These are phyloP conservation scores for Ichthyophthirius multifiliis DNA, from an alignment of 169 alveolate genomes.

Conservation along the genomic window DNA sequence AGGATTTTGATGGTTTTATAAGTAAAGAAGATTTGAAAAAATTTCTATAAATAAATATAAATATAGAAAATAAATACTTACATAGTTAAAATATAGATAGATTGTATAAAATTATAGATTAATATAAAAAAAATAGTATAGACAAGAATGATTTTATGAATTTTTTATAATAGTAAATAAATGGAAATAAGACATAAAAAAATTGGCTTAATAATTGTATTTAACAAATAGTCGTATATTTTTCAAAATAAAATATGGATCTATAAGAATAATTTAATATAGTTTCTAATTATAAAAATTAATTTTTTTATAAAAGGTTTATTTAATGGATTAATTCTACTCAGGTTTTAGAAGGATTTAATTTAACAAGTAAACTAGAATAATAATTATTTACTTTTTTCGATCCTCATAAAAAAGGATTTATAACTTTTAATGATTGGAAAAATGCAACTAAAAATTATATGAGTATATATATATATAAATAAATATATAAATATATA, in stretches of 20 bases:
- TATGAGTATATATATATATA: background rate
- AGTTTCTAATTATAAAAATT: constrained; percentile 33
- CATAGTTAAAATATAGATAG: constrained; percentile 46
- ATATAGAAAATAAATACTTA: constrained; percentile 43
- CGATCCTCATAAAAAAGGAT: constrained; percentile 81
- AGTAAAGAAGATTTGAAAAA: constrained; percentile 50
- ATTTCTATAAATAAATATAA: constrained; percentile 32
- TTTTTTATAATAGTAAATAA: constrained; percentile 19
- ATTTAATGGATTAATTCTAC: constrained; percentile 47
- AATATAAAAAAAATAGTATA: constrained; percentile 49
- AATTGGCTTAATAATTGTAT: constrained; percentile 68
- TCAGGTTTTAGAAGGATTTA: constrained; percentile 58
- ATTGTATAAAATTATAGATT: constrained; percentile 52
- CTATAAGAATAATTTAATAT: constrained; percentile 45
- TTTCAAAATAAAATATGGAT: constrained; percentile 42
- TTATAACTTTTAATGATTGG: constrained; percentile 69
- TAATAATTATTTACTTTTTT: constrained; percentile 64
- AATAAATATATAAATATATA: no score
- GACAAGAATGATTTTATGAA: constrained; percentile 54
- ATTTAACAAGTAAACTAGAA: constrained; percentile 56
- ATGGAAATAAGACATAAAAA: background rate
- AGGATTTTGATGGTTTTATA: constrained; percentile 14
- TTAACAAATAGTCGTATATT: constrained; percentile 53
- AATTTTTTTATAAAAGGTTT: constrained; percentile 54
- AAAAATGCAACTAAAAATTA: constrained; percentile 33